Percentiles rank a stretch among this genome's conserved stretches.
Evolutionary conservation across 805 yeast genomes (phyloP).

Genomic region (Osmozyma mogii): DNA sequence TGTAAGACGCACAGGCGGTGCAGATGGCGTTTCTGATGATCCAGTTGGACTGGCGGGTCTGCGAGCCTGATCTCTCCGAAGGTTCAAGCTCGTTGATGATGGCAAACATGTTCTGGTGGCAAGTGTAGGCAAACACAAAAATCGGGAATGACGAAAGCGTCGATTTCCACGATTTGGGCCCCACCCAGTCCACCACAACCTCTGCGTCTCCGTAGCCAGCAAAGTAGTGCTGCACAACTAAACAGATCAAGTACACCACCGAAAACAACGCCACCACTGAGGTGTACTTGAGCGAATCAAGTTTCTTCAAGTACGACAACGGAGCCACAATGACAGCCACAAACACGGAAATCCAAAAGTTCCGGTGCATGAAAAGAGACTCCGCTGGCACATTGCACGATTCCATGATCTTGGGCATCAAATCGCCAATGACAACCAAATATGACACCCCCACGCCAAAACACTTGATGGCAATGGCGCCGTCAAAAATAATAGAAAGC

Average conservation of each 20-base stretch:
- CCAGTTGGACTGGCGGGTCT: slow-evolving; percentile 41
- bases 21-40: slow-evolving; percentile 46
- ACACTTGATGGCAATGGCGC: slow-evolving; percentile 69
- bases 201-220: slow-evolving; percentile 4
- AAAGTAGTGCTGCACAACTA: slow-evolving; percentile 46
- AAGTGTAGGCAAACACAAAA: slow-evolving; percentile 72
- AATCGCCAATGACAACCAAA: slow-evolving; percentile 67
- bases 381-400: slow-evolving; percentile 20
- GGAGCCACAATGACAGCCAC: slow-evolving; percentile 54
- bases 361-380: slow-evolving; percentile 23
- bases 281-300: slow-evolving; percentile 66
- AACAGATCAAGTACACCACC: slow-evolving; percentile 50
- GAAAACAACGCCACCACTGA: slow-evolving; percentile 64
- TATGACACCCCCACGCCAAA: slow-evolving; percentile 72
- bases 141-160: slow-evolving; percentile 62
- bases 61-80: slow-evolving; percentile 27
- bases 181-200: slow-evolving; percentile 23
- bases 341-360: slow-evolving; percentile 47
- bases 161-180: slow-evolving; percentile 32
- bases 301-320: slow-evolving; percentile 47
- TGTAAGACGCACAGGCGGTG: slow-evolving; percentile 50
- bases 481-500: slow-evolving; percentile 62
- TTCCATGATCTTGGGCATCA: slow-evolving; percentile 54
- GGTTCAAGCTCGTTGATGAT: slow-evolving; percentile 58
- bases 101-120: slow-evolving; percentile 74